Evolutionary conservation across 2,329 filamentous ascomycete species (phyloP).

Genomic region (Pestalotiopsis sp.): DNA sequence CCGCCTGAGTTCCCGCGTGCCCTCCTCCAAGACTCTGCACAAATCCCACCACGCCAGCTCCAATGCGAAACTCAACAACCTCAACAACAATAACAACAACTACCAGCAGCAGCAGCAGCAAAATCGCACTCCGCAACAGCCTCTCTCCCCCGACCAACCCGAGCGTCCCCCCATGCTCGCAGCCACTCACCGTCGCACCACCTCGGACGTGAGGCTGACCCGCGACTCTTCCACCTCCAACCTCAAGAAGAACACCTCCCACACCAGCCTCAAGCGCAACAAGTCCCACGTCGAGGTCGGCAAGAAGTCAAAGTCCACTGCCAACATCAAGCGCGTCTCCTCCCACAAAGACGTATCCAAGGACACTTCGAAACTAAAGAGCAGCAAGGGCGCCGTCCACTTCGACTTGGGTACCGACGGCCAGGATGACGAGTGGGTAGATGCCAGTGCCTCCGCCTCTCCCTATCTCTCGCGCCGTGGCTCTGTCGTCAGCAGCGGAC

Average conservation of each 20-base stretch:
- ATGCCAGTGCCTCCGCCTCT: constrained; percentile 65
- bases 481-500: constrained; percentile 52
- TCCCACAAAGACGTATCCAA: constrained; percentile 48
- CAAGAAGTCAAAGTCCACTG: constrained; percentile 53
- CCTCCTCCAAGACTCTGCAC: constrained; percentile 55
- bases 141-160: constrained; percentile 31
- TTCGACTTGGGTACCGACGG: constrained; percentile 63
- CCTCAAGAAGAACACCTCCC: constrained; percentile 55
- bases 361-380: constrained; percentile 39
- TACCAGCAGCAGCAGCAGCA: constrained; percentile 36
- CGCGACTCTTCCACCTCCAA: constrained; percentile 45
- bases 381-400: constrained; percentile 56
- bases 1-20: constrained; percentile 54
- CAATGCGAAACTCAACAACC: constrained; percentile 21
- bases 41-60: constrained; percentile 37
- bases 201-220: constrained; percentile 54
- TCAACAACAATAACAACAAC: constrained; percentile 27
- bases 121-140: constrained; percentile 37
- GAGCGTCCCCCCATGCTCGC: constrained; percentile 37
- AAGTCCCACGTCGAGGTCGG: constrained; percentile 59
- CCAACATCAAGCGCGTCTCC: constrained; percentile 54
- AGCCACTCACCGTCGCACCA: constrained; percentile 48
- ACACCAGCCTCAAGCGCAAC: constrained; percentile 61
- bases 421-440: constrained; percentile 59
- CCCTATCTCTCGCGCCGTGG: constrained; percentile 56